Conservation (phyloP, 2,329 filamentous ascomycete genomes). For the Clonostachys rhizophaga region DNA sequence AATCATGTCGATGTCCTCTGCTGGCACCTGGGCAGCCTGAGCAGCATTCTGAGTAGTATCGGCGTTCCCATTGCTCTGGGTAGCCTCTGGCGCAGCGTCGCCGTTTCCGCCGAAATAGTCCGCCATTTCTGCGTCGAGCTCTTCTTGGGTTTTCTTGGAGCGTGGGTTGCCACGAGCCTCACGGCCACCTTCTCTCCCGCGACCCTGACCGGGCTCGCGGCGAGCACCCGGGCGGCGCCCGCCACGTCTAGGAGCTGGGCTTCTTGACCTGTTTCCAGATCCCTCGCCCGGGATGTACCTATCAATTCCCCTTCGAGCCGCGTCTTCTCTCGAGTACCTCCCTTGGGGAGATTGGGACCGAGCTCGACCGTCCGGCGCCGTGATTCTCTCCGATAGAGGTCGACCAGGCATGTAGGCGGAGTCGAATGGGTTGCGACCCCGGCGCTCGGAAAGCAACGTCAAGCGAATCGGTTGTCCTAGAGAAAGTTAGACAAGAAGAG, state of each 20-base stretch:
- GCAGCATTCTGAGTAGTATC: constrained; percentile 19
- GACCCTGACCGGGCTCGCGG: constrained; percentile 29
- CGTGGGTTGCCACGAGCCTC: constrained; percentile 44
- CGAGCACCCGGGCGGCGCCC: constrained; percentile 47
- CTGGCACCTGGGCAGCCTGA: constrained; percentile 12
- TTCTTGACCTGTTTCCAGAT: constrained; percentile 44
- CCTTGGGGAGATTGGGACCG: constrained; percentile 53
- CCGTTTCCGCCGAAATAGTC: constrained; percentile 69
- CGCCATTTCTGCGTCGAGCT: constrained; percentile 94
- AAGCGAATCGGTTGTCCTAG: constrained; percentile 76
- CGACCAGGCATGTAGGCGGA: constrained; percentile 49
- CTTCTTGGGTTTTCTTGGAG: constrained; percentile 81
- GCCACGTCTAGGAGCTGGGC: constrained; percentile 50
- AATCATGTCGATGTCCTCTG: constrained; percentile 68
- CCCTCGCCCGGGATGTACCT: constrained; percentile 65
- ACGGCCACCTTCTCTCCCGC: constrained; percentile 25
- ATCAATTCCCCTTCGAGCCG: constrained; percentile 66
- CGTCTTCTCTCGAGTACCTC: constrained; percentile 47
- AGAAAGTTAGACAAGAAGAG: background rate
- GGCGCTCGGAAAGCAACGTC: constrained; percentile 53
- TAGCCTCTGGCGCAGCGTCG: constrained; percentile 25
- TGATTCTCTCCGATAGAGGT: constrained; percentile 58
- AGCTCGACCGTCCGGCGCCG: constrained; percentile 48
- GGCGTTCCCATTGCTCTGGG: constrained; percentile 9
- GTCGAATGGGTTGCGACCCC: constrained; percentile 54